Evolutionary conservation across 1,284 basidiomycete species (phyloP).

Genomic region (Thelephora terrestris): DNA sequence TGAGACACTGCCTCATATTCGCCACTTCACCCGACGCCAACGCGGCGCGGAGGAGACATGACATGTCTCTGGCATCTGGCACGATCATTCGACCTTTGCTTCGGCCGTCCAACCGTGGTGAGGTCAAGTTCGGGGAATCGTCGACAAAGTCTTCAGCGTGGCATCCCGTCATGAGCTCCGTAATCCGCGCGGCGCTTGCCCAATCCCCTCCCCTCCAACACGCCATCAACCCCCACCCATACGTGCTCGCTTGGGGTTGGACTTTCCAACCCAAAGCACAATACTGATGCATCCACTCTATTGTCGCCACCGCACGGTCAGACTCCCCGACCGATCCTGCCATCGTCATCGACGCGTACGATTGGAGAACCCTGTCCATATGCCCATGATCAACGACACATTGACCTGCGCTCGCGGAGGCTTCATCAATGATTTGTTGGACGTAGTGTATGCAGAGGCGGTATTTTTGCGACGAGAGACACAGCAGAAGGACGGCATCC

Average conservation of each 20-base stretch:
- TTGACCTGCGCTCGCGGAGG: conserved; percentile 19
- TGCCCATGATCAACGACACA: conserved; percentile 38
- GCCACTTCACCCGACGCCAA: conserved; percentile 34
- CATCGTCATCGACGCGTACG: conserved; percentile 35
- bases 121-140: neutral
- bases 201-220: conserved; percentile 57
- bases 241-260: conserved; percentile 39
- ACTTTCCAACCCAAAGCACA: conserved; percentile 30
- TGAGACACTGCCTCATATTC: conserved; percentile 45
- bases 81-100: conserved; percentile 31
- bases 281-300: conserved; percentile 56
- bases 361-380: conserved; percentile 46
- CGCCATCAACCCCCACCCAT: conserved; percentile 40
- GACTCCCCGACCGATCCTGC: conserved; percentile 21
- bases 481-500: conserved; percentile 45
- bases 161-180: conserved; percentile 61
- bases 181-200: conserved; percentile 40
- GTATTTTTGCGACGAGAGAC: conserved; percentile 36
- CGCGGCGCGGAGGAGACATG: conserved; percentile 44
- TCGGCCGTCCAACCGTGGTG: conserved; percentile 6
- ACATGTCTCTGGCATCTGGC: conserved; percentile 39
- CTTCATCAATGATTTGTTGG: conserved; percentile 39
- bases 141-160: conserved; percentile 39
- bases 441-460: conserved; percentile 44
- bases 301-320: conserved; percentile 36